Evolutionary conservation across 495 filamentous ascomycete species (phyloP).

Genomic region (Neurospora sp.): DNA sequence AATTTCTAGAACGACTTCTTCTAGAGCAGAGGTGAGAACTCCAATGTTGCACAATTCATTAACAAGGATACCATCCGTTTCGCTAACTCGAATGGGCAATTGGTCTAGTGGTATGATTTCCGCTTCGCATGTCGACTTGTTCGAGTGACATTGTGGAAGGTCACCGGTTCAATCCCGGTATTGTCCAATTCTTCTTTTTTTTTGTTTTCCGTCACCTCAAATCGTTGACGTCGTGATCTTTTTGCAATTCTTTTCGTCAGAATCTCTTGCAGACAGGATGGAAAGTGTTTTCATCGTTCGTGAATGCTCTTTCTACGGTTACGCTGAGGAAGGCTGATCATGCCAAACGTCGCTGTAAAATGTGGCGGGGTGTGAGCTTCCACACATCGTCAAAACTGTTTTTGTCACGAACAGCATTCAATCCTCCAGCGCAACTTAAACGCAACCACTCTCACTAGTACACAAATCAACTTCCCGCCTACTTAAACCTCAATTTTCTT

Average conservation of each 20-base stretch:
- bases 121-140: slow-evolving; percentile 5
- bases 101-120: slow-evolving; percentile 17
- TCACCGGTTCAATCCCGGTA: slow-evolving; percentile 10
- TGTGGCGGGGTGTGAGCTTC: not conserved
- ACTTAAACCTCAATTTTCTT: not conserved
- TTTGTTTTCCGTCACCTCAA: not conserved
- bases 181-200: not conserved
- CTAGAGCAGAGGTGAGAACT: not conserved
- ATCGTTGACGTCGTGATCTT: not conserved
- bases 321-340: not conserved
- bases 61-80: not conserved
- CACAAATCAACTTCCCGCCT: not conserved
- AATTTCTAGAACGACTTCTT: not conserved
- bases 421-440: not conserved
- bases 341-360: not conserved
- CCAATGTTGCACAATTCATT: not conserved
- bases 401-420: not conserved
- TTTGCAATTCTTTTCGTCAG: not conserved
- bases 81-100: not conserved
- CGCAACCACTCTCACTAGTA: not conserved
- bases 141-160: slow-evolving; percentile 8
- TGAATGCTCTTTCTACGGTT: not conserved
- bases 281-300: not conserved
- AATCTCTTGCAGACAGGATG: not conserved
- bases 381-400: not conserved